Evolutionary conservation across 2,329 filamentous ascomycete species (phyloP), one percentile per base, ranked within the genome.

Genomic region (Macroventuria anomochaeta): DNA sequence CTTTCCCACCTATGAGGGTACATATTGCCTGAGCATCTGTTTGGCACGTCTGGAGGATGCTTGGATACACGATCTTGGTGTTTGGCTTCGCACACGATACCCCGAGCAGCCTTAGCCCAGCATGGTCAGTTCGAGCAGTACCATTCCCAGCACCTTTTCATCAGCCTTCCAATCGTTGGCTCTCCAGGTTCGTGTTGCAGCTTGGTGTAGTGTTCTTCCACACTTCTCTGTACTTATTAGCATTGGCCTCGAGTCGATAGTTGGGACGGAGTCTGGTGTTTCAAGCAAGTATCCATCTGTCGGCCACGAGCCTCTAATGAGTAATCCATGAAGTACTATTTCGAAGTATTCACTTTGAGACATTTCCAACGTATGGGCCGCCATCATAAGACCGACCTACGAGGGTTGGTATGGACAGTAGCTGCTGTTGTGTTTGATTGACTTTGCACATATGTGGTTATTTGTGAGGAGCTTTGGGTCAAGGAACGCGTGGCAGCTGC

Each of bases 161-260:
- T n/a, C 25, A 13, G 18, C 13, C 15, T 5, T 7, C 20, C 20
- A 25, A 13, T 23, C 12, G 5, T 32, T 17, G 17, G 11, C n/a
- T 4, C 15, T n/a, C 17, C 7, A 21, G 17, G 23, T 25, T 32
- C 28, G 29, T 29, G 23, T 23, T 26, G 13, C 12, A 11, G 26
- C 20, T 13, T 13, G 36, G 21, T 31, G 17, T 43, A 43, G 21
- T 46, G 42, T 44, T 39, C 21, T 44, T 44, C 21, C n/a, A 12
- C 12, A 28, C 28, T 54, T 54, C 51, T 32, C 12, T 54, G 51
- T 46, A 54, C 38, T 17, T 47, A 44, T 49, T 34, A 39, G 26
- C 36, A 25, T 31, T 34, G 29, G 28, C 11, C 13, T 12, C 36
- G 32, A 20, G 51, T 47, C 34, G 15, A 54, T 41, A 49, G 13